phyloP scores from a whole-genome alignment of 225 moss, liverwort and hornwort species.

The Pseudisothecium myosuroides region DNA sequence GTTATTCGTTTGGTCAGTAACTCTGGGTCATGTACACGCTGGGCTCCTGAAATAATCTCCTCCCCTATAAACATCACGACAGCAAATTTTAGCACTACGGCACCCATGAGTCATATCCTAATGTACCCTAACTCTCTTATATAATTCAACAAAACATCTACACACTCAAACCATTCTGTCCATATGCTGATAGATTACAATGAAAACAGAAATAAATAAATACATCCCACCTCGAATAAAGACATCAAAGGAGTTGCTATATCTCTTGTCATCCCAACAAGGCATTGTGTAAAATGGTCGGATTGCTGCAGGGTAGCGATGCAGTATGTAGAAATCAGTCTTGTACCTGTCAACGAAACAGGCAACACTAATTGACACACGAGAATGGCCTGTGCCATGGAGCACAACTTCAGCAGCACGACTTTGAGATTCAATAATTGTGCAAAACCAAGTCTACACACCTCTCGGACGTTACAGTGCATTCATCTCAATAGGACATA shows the following conservation, averaged over 20 bases:
- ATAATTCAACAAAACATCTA: not conserved
- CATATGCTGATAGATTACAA: not conserved
- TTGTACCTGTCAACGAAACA: conserved; percentile 34
- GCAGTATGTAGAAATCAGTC: conserved; percentile 86
- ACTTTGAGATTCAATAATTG: not conserved
- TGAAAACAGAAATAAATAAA: not conserved
- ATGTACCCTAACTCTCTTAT: not conserved
- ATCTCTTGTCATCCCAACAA: conserved; percentile 64
- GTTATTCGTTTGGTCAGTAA: conserved; percentile 46
- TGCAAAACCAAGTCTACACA: not conserved
- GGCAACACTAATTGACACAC: not conserved
- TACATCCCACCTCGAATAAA: conserved; percentile 63
- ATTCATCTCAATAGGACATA: not conserved
- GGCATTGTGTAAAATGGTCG: conserved; percentile 97
- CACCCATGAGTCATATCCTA: not conserved
- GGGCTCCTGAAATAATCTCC: conserved; percentile 91
- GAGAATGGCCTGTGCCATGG: not conserved
- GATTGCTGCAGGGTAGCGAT: conserved; percentile 71
- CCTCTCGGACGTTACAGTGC: not conserved
- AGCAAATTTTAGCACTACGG: not conserved
- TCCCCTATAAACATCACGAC: conserved; percentile 32
- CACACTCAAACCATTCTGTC: not conserved
- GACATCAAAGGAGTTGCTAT: conserved; percentile 91
- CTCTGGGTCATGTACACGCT: conserved; percentile 78
- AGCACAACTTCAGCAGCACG: not conserved